Evolutionary conservation across 1,284 basidiomycete genomes (phyloP).

Genomic region (Xerocomus amazonicus): DNA sequence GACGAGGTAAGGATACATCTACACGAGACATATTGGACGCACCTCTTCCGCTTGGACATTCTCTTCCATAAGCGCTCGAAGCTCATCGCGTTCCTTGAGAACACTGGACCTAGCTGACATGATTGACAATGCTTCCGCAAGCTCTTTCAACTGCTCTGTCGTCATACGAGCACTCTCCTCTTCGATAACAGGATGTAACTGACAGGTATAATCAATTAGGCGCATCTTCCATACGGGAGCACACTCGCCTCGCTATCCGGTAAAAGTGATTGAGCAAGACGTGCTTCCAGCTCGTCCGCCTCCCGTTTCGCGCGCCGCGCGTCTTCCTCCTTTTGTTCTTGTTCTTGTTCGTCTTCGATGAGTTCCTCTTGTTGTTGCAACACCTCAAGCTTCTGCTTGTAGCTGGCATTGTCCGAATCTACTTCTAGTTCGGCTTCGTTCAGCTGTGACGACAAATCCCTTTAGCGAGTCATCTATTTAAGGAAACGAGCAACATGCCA

Average conservation of each 20-base stretch:
- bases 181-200: conserved; percentile 47
- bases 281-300: conserved; percentile 71
- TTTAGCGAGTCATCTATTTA: not conserved
- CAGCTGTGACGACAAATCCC: conserved; percentile 47
- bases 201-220: not conserved
- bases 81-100: conserved; percentile 91
- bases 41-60: conserved; percentile 87
- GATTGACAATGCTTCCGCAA: conserved; percentile 89
- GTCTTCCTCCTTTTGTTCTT: conserved; percentile 94
- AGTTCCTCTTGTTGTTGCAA: conserved; percentile 98
- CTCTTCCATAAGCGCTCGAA: conserved; percentile 88
- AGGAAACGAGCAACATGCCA: conserved; percentile 52
- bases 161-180: conserved; percentile 90
- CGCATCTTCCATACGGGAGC: not conserved
- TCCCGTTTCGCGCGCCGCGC: conserved; percentile 84
- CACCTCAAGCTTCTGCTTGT: conserved; percentile 98
- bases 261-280: conserved; percentile 68
- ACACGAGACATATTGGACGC: conserved; percentile 7
- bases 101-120: conserved; percentile 96
- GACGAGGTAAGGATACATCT: conserved; percentile 2
- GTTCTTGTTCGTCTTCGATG: conserved; percentile 98
- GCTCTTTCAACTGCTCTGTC: conserved; percentile 91
- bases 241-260: conserved; percentile 71
- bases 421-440: conserved; percentile 97
- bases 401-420: conserved; percentile 88